A percentile compares a stretch with the other conserved stretches of the same genome.
Conservation (phyloP, 164 flowering plant genomes). For the Macadamia tetraphylla region DNA sequence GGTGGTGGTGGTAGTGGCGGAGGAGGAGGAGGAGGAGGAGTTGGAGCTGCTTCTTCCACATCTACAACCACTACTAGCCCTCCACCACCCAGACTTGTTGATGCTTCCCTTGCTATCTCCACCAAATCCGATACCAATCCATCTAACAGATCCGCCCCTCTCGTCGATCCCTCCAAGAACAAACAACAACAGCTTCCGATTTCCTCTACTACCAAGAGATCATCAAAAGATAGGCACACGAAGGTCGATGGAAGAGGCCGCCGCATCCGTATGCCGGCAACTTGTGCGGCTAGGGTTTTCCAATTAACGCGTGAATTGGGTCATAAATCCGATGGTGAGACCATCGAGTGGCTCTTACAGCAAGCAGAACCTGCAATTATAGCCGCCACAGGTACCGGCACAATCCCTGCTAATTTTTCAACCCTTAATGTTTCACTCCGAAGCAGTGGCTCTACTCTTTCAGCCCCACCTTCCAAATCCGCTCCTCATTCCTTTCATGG, state of each 20-base stretch:
- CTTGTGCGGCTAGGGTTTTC: constrained; percentile 80
- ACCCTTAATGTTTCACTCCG: constrained; percentile 64
- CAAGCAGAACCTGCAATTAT: constrained; percentile 86
- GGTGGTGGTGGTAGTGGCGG: not conserved
- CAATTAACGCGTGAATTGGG: constrained; percentile 72
- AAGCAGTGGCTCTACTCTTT: constrained; percentile 48
- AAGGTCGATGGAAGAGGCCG: constrained; percentile 83
- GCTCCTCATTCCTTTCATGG: constrained; percentile 54
- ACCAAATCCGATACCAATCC: constrained; percentile 32
- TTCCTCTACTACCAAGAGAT: constrained; percentile 26
- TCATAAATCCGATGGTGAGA: constrained; percentile 79
- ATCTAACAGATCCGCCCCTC: not conserved
- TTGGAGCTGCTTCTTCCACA: not conserved
- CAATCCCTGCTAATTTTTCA: constrained; percentile 80
- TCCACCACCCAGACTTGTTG: constrained; percentile 26
- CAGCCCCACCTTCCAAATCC: constrained; percentile 62
- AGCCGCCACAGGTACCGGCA: constrained; percentile 84
- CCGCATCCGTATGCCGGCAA: constrained; percentile 77
- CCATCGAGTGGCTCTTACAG: constrained; percentile 76
- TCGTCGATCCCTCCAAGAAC: constrained; percentile 3
- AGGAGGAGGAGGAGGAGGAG: no score
- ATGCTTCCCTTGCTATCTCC: constrained; percentile 59
- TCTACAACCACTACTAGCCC: constrained; percentile 11
- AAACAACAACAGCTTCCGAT: constrained; percentile 15
- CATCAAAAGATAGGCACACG: constrained; percentile 78